Percentiles rank a stretch among this genome's conserved stretches.
phyloP scores from a whole-genome alignment of 352 stramenopile species.

The Pythium dissotocum region DNA sequence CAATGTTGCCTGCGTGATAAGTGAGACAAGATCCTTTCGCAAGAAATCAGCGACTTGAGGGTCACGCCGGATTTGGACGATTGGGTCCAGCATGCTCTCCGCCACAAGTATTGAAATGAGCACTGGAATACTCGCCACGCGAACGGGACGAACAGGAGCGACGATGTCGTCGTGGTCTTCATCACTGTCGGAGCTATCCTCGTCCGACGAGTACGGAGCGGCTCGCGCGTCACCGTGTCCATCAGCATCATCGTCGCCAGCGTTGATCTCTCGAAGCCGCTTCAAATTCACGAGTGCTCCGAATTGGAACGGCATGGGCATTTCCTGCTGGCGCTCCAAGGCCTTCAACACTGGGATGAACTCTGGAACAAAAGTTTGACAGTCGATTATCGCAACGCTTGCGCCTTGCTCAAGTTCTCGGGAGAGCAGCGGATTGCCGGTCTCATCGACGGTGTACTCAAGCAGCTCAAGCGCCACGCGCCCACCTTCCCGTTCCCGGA shows the following conservation, averaged over 20 bases:
- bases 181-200: slow-evolving; percentile 2
- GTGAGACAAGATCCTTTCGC: slow-evolving; percentile 31
- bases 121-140: neutral
- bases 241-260: neutral
- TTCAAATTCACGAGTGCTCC: slow-evolving; percentile 73
- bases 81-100: slow-evolving; percentile 63
- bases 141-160: neutral
- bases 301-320: slow-evolving; percentile 73
- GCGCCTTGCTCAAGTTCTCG: slow-evolving; percentile 53
- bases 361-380: slow-evolving; percentile 85
- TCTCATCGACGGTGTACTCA: slow-evolving; percentile 63
- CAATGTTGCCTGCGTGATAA: slow-evolving; percentile 60
- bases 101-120: slow-evolving; percentile 56
- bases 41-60: slow-evolving; percentile 29
- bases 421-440: slow-evolving; percentile 48
- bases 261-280: neutral
- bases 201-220: neutral
- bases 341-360: slow-evolving; percentile 86
- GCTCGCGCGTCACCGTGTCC: too few relatives aligned
- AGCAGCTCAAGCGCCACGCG: slow-evolving; percentile 71
- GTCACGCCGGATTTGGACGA: slow-evolving; percentile 81
- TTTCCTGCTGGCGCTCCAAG: slow-evolving; percentile 70
- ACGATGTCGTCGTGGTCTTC: slow-evolving; percentile 13
- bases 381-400: slow-evolving; percentile 83
- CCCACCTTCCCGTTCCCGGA: slow-evolving; percentile 52